phyloP scores from a whole-genome alignment of 257 asterid genomes.

The Hygrophila difformis region DNA sequence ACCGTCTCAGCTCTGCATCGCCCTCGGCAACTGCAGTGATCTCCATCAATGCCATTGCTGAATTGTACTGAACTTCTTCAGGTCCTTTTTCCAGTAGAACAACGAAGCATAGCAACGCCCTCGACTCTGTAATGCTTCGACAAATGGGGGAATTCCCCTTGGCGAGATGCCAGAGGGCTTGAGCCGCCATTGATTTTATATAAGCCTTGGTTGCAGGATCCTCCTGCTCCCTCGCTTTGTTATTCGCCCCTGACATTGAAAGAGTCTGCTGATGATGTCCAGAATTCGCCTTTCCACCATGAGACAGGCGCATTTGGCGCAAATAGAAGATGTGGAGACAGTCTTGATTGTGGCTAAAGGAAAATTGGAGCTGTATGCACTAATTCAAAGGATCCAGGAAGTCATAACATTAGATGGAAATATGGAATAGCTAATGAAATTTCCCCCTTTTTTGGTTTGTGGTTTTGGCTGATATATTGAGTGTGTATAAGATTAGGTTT shows the following conservation, averaged over 20 bases:
- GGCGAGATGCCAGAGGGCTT: constrained; percentile 77
- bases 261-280: too few relatives aligned
- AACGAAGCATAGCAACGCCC: constrained; percentile 66
- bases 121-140: constrained; percentile 73
- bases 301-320: constrained; percentile 30
- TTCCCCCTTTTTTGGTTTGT: too few relatives aligned
- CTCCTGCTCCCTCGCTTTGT: constrained; percentile 61
- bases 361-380: constrained; percentile 59
- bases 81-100: constrained; percentile 65
- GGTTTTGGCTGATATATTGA: too few relatives aligned
- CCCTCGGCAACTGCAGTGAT: constrained; percentile 57
- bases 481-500: too few relatives aligned
- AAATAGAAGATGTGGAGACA: constrained; percentile 36
- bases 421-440: too few relatives aligned
- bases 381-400: constrained; percentile 55
- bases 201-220: constrained; percentile 61
- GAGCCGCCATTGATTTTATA: constrained; percentile 77
- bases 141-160: constrained; percentile 63
- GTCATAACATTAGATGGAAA: constrained; percentile 31
- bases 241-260: constrained; percentile 38
- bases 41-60: constrained; percentile 88
- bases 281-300: too few relatives aligned
- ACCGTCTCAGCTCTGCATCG: constrained; percentile 47
- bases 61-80: constrained; percentile 50
- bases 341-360: constrained; percentile 47